Evolutionary conservation across 2,329 filamentous ascomycete genomes (phyloP).

Genomic region (Paraphoma sp.): DNA sequence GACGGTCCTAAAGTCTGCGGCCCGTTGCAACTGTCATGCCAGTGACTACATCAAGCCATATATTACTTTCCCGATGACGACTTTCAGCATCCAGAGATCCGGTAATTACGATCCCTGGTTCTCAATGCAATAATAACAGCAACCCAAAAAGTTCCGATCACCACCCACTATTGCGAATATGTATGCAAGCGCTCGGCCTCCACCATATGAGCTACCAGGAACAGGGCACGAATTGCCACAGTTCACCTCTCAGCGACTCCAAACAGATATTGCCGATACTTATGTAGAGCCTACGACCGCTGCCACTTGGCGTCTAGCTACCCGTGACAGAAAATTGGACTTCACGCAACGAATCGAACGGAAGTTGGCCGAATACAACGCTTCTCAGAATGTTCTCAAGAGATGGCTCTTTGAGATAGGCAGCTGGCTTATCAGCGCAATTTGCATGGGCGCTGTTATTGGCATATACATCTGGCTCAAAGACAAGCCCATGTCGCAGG

Average conservation of each 20-base stretch:
- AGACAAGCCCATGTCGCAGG: neutral
- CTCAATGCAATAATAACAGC: too few species aligned
- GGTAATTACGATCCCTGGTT: too few species aligned
- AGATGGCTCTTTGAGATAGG: constrained; percentile 21
- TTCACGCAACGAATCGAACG: constrained; percentile 19
- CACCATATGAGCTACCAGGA: neutral
- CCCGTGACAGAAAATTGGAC: constrained; percentile 3
- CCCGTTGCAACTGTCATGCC: too few species aligned
- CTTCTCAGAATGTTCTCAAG: constrained; percentile 15
- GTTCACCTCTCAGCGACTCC: too few species aligned
- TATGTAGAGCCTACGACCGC: neutral
- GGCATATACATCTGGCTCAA: constrained; percentile 10
- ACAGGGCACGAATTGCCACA: too few species aligned
- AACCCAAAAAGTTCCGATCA: too few species aligned
- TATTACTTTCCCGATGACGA: too few species aligned
- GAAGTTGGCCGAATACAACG: constrained; percentile 18
- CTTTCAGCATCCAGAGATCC: too few species aligned
- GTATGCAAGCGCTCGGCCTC: neutral
- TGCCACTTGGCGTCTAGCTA: neutral
- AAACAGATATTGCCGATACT: too few species aligned
- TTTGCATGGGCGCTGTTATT: constrained; percentile 3
- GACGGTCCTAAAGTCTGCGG: too few species aligned
- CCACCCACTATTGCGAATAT: neutral
- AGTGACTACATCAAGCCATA: too few species aligned
- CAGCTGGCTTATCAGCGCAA: constrained; percentile 1